Percentiles rank a stretch among this genome's conserved stretches.
phyloP scores from a whole-genome alignment of 208 protist species.

The Plasmodiophora brassicae region DNA sequence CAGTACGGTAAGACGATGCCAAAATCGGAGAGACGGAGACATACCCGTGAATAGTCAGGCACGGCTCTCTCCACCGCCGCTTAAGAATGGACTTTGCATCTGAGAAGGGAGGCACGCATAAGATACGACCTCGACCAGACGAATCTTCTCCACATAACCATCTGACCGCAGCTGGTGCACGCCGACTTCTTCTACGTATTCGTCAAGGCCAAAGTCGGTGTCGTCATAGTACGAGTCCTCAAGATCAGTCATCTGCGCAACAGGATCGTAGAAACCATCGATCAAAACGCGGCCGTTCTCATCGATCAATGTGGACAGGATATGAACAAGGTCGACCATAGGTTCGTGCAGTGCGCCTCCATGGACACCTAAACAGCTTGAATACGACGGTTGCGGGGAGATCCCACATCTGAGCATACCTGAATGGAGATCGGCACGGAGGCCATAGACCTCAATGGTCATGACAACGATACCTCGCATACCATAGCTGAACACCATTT shows the following conservation, averaged over 20 bases:
- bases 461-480: neutral
- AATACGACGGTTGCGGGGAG: too few relatives aligned
- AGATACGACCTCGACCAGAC: too few relatives aligned
- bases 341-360: conserved; percentile 50
- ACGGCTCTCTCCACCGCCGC: neutral
- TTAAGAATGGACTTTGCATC: neutral
- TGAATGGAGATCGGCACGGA: neutral
- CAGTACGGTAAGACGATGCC: too few relatives aligned
- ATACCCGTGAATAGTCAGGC: neutral
- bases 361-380: conserved; percentile 28
- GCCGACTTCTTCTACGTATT: conserved; percentile 26
- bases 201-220: conserved; percentile 40
- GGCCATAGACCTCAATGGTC: neutral
- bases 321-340: conserved; percentile 43
- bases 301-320: conserved; percentile 44
- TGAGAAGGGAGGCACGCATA: too few relatives aligned
- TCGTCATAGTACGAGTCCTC: conserved; percentile 37
- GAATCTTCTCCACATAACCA: neutral
- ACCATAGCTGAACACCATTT: neutral
- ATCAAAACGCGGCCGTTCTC: conserved; percentile 23
- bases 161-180: conserved; percentile 39
- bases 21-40: too few relatives aligned
- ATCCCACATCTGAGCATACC: neutral
- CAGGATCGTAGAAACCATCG: conserved; percentile 50
- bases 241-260: conserved; percentile 30